Percentiles rank a stretch among this genome's conserved stretches.
Conservation (phyloP, 225 moss, liverwort and hornwort species). For the Antitrichia curtipendula region DNA sequence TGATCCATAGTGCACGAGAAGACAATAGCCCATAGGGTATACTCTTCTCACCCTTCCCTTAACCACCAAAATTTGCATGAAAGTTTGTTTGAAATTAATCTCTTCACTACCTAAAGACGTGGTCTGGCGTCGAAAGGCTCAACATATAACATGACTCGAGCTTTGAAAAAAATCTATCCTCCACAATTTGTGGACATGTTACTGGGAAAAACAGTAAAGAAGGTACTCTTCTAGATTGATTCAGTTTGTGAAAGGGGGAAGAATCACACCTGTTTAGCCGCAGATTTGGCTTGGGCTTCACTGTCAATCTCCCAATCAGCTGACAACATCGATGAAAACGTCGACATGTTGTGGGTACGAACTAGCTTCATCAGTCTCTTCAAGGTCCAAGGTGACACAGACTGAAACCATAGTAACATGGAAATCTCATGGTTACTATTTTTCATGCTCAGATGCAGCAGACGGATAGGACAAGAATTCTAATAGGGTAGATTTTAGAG, state of each 20-base stretch:
- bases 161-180: neutral
- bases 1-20: neutral
- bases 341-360: constrained; percentile 87
- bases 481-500: neutral
- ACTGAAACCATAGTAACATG: constrained; percentile 39
- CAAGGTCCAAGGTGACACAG: constrained; percentile 99
- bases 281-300: constrained; percentile 90
- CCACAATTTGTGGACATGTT: neutral
- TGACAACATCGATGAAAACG: constrained; percentile 88
- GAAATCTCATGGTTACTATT: neutral
- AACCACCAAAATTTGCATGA: neutral
- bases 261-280: constrained; percentile 73
- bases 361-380: constrained; percentile 99
- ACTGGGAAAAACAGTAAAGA: neutral
- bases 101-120: neutral
- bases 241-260: neutral
- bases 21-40: neutral
- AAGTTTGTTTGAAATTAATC: neutral
- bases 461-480: neutral
- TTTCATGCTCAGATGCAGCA: neutral
- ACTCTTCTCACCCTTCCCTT: neutral
- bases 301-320: constrained; percentile 88
- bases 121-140: neutral
- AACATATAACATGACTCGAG: neutral
- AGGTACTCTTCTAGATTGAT: neutral